phyloP scores from a whole-genome alignment of 75 land plant genomes.

The Isoetes taiwanensis region DNA sequence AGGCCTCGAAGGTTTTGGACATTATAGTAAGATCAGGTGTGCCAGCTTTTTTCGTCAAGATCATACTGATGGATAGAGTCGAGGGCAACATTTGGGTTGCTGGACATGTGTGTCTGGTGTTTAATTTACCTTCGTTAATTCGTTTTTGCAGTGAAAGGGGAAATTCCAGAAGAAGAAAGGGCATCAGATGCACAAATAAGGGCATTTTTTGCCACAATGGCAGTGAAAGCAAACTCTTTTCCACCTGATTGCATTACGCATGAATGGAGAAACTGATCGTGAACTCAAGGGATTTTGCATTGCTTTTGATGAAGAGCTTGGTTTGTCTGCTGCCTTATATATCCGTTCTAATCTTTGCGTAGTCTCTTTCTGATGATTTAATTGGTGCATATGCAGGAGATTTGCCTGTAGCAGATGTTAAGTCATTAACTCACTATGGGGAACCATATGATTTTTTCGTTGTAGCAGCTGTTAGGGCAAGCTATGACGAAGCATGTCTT shows the following conservation, averaged over 20 bases:
- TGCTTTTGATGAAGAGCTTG: slow-evolving; percentile 95
- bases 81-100: too few relatives aligned
- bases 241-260: slow-evolving; percentile 87
- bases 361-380: neutral
- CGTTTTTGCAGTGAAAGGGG: slow-evolving; percentile 61
- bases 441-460: slow-evolving; percentile 98
- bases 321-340: slow-evolving; percentile 19
- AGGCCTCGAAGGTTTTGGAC: slow-evolving; percentile 69
- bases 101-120: too few relatives aligned
- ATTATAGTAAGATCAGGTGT: slow-evolving; percentile 84
- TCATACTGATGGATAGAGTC: neutral
- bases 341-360: neutral
- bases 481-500: slow-evolving; percentile 85
- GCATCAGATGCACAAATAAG: slow-evolving; percentile 92
- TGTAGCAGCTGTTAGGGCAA: slow-evolving; percentile 96
- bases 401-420: slow-evolving; percentile 74
- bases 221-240: slow-evolving; percentile 78
- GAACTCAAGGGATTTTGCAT: slow-evolving; percentile 95
- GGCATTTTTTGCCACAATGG: slow-evolving; percentile 92
- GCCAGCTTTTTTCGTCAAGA: neutral
- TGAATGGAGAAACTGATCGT: slow-evolving; percentile 91
- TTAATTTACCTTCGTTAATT: too few relatives aligned
- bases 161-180: slow-evolving; percentile 53
- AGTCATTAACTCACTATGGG: slow-evolving; percentile 95
- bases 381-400: slow-evolving; percentile 28